Conservation (phyloP, 306 rosid species). For the Cyclanthera cordifolia region DNA sequence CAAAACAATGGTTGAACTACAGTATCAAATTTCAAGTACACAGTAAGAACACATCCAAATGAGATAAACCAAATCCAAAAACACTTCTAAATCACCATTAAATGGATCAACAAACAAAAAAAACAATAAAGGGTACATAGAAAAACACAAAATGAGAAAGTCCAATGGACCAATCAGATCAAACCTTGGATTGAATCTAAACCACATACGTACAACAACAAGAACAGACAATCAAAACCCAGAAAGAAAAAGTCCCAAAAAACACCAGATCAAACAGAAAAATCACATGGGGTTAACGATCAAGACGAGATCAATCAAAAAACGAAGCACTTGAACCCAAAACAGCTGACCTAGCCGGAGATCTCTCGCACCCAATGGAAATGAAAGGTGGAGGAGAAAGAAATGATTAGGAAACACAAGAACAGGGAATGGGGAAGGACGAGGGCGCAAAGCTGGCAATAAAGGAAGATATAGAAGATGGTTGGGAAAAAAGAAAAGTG, state of each 20-base stretch:
- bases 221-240: conserved; percentile 20
- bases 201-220: not conserved
- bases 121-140: not conserved
- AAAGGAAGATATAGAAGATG: conserved; percentile 31
- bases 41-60: not conserved
- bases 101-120: conserved; percentile 5
- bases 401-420: conserved; percentile 13
- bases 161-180: conserved; percentile 21
- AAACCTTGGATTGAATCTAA: conserved; percentile 22
- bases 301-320: conserved; percentile 28
- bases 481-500: conserved; percentile 40
- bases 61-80: not conserved
- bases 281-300: conserved; percentile 7
- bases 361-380: conserved; percentile 32
- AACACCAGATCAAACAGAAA: conserved; percentile 2
- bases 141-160: conserved; percentile 8
- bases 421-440: conserved; percentile 34
- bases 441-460: conserved; percentile 75
- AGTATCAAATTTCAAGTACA: not conserved
- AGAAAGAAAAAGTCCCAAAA: conserved; percentile 17
- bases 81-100: not conserved
- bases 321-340: conserved; percentile 1
- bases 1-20: not conserved
- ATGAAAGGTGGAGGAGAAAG: not conserved
- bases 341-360: conserved; percentile 36